Base-by-base conservation (phyloP, 2,329 filamentous ascomycete genomes). In the Aspergillus aculeatinus region DNA sequence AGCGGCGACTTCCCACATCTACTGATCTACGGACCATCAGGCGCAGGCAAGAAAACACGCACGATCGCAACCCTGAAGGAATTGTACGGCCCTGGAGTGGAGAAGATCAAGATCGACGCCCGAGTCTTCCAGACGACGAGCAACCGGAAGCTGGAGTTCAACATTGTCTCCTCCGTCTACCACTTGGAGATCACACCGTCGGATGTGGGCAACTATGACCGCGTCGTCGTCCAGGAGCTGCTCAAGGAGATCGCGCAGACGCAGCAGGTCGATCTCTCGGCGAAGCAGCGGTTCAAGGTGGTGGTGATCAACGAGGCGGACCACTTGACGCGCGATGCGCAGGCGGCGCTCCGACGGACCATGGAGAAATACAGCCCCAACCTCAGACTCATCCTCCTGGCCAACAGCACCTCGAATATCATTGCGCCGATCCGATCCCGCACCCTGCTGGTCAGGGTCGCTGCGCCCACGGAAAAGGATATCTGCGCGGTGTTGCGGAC, bases 321-420 rank as follows among this genome's bases (percentile, higher is more conserved):
- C 73, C 91, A 96, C 72, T 83, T 99, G 65, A 95, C 89, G 3
- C 83, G 95, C 64, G 95, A 99, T 82, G 95, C 95, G 3, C 95
- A 99, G 79, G 95, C 96, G 0, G 96, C 96, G 33, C 80, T 99
- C 72, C 87, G 95, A 75, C 84, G 95, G 64, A 99, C 95, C 0
- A 99, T 99, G 95, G 95, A 99, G 80, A 99, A 99, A 78, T 99
- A 99, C 82, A 96, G 91, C 70, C 93, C 94, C 14, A 99, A 99
- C 75, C 72, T 99, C 72, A 85, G 95, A 23, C 78, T 99, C 68
- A 98, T 99, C 52, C 80, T 99, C 61, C 80, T 99, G 61, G 95
- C 95, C 52, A 98, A 98, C 75, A 96, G 91, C 67, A 99, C 95
- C 23, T 93, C 93, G 65, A 98, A 98, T 72, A 99, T 99, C 70